Conservation (phyloP, 2,329 filamentous ascomycete species). For the Fusarium dimerum region DNA sequence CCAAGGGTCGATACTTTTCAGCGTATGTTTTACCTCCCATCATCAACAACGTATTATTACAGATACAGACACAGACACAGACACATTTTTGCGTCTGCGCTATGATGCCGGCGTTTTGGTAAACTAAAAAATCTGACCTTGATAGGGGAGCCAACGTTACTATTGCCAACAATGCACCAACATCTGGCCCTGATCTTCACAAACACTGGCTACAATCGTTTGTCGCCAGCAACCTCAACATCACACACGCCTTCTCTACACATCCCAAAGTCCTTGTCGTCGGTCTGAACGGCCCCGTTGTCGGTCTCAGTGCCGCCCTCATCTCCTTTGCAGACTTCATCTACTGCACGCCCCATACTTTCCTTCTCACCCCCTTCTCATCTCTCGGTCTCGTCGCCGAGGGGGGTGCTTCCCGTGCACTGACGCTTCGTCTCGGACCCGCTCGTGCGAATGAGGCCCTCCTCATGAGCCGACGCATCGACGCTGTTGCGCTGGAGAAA, state of each 20-base stretch:
- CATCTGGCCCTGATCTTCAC: constrained; percentile 41
- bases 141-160: constrained; percentile 73
- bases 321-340: constrained; percentile 87
- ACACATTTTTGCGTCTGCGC: too few species aligned
- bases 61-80: neutral
- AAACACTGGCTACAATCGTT: constrained; percentile 68
- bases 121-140: too few species aligned
- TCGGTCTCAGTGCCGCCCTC: constrained; percentile 85
- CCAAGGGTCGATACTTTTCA: constrained; percentile 82
- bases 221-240: constrained; percentile 83
- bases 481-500: constrained; percentile 69
- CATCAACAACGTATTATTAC: neutral
- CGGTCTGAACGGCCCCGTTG: constrained; percentile 86
- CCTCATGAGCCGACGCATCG: constrained; percentile 82
- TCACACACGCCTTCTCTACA: constrained; percentile 85
- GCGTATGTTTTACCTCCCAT: constrained; percentile 62
- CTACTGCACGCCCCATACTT: constrained; percentile 79
- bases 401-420: constrained; percentile 75
- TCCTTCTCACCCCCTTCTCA: constrained; percentile 87
- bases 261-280: constrained; percentile 93
- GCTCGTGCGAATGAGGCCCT: constrained; percentile 88
- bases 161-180: constrained; percentile 46
- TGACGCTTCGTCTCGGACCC: constrained; percentile 79
- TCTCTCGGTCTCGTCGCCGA: constrained; percentile 89
- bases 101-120: too few species aligned